Evolutionary conservation across 2,329 filamentous ascomycete genomes (phyloP).

Genomic region (Didymella exigua): DNA sequence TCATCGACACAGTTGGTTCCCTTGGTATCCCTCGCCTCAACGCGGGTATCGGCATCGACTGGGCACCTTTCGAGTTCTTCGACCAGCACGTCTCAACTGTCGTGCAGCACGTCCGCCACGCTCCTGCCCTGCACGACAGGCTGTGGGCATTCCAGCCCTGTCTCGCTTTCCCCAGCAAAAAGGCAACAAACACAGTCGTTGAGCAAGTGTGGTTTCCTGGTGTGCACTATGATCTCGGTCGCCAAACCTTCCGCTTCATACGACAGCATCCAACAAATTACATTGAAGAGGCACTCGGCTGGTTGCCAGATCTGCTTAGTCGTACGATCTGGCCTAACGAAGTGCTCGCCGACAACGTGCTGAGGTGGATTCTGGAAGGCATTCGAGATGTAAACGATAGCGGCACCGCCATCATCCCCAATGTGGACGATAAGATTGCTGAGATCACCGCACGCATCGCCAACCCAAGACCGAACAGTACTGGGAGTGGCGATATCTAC

Average conservation of each 20-base stretch:
- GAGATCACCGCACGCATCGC: slow-evolving; percentile 22
- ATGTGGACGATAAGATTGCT: slow-evolving; percentile 22
- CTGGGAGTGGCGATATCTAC: slow-evolving; percentile 45
- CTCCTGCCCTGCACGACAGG: slow-evolving; percentile 41
- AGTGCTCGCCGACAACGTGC: slow-evolving; percentile 39
- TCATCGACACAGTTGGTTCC: slow-evolving; percentile 45
- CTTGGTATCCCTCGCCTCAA: slow-evolving; percentile 43
- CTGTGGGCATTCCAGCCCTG: slow-evolving; percentile 46
- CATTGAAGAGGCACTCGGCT: slow-evolving; percentile 35
- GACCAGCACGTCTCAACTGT: slow-evolving; percentile 41
- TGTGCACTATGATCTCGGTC: slow-evolving; percentile 46
- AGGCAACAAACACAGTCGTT: slow-evolving; percentile 18
- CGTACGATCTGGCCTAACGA: slow-evolving; percentile 43
- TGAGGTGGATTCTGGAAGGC: slow-evolving; percentile 39
- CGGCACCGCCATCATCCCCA: slow-evolving; percentile 24
- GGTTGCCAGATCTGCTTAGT: slow-evolving; percentile 33
- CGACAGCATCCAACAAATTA: slow-evolving; percentile 35
- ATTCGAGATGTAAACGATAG: slow-evolving; percentile 26
- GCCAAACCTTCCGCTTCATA: slow-evolving; percentile 45
- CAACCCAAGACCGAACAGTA: slow-evolving; percentile 9
- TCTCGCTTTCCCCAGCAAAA: slow-evolving; percentile 25
- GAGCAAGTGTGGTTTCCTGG: slow-evolving; percentile 46
- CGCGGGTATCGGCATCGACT: slow-evolving; percentile 45
- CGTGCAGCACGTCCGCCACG: slow-evolving; percentile 45
- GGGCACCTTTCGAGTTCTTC: slow-evolving; percentile 46